phyloP scores from a whole-genome alignment of 352 stramenopile genomes.

The Lagenidium giganteum region DNA sequence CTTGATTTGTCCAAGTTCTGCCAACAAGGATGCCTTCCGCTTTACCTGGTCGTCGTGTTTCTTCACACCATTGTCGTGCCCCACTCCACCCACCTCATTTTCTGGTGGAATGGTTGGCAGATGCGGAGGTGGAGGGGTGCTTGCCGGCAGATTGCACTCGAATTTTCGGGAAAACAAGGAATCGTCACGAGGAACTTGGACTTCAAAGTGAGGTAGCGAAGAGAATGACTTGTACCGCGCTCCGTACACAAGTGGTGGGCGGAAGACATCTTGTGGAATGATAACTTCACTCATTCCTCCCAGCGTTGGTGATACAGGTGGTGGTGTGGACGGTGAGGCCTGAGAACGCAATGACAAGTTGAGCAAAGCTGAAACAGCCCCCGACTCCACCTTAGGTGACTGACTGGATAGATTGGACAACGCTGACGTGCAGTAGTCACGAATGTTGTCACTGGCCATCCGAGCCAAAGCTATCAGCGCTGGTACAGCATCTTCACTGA shows the following conservation, averaged over 20 bases:
- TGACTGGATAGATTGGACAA: slow-evolving; percentile 67
- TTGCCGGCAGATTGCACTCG: slow-evolving; percentile 42
- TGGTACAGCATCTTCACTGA: slow-evolving; percentile 51
- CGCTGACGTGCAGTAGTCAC: slow-evolving; percentile 62
- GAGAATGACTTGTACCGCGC: slow-evolving; percentile 45
- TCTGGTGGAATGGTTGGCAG: slow-evolving; percentile 37
- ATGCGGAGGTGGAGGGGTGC: slow-evolving; percentile 43
- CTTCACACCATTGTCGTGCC: no score
- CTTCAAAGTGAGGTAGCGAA: slow-evolving; percentile 23
- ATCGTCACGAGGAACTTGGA: no score
- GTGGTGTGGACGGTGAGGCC: background rate
- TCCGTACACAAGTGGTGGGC: slow-evolving; percentile 34
- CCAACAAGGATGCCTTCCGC: no score
- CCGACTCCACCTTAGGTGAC: slow-evolving; percentile 64
- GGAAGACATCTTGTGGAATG: slow-evolving; percentile 13
- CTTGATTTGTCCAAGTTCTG: no score
- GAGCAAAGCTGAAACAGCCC: slow-evolving; percentile 53
- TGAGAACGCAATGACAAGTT: slow-evolving; percentile 34
- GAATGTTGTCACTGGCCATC: slow-evolving; percentile 51
- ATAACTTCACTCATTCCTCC: no score
- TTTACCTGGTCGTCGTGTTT: no score
- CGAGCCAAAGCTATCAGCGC: slow-evolving; percentile 61
- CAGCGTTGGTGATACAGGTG: no score
- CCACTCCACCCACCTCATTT: slow-evolving; percentile 17
- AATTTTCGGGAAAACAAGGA: no score